A percentile compares a stretch with the other conserved stretches of the same genome.
Conservation (phyloP, 2,329 filamentous ascomycete genomes). For the Aspergillus ochraceus region DNA sequence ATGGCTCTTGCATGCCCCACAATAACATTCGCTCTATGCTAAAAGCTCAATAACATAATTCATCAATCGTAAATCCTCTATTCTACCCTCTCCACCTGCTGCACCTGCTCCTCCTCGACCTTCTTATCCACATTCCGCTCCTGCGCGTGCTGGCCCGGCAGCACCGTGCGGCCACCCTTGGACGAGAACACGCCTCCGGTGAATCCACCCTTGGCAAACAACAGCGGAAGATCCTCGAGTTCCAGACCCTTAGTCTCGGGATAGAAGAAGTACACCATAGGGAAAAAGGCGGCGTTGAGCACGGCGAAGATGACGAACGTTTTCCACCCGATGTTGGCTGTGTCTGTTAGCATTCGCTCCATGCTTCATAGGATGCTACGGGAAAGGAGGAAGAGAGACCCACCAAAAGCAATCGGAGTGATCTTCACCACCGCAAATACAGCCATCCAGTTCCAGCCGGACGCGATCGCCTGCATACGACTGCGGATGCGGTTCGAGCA, state of each 20-base stretch:
- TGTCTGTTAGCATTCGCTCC: constrained; percentile 13
- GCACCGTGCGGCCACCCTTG: constrained; percentile 20
- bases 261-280: constrained; percentile 63
- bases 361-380: not conserved
- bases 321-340: constrained; percentile 32
- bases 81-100: constrained; percentile 4
- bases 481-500: constrained; percentile 43
- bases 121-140: constrained; percentile 16
- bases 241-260: constrained; percentile 65
- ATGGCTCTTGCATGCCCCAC: too few species aligned
- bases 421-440: constrained; percentile 35
- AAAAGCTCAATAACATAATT: not conserved
- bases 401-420: constrained; percentile 24
- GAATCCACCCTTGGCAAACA: constrained; percentile 17
- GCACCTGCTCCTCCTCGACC: constrained; percentile 12
- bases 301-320: constrained; percentile 32
- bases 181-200: constrained; percentile 21
- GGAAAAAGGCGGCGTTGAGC: constrained; percentile 32
- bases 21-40: not conserved
- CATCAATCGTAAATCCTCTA: not conserved
- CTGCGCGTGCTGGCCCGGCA: constrained; percentile 21
- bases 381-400: not conserved
- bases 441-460: constrained; percentile 38
- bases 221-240: constrained; percentile 53
- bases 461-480: constrained; percentile 42